These are phyloP conservation scores for Myxozyma kluyveri DNA, from an alignment of 805 yeast genomes.

Conservation along the genomic window DNA sequence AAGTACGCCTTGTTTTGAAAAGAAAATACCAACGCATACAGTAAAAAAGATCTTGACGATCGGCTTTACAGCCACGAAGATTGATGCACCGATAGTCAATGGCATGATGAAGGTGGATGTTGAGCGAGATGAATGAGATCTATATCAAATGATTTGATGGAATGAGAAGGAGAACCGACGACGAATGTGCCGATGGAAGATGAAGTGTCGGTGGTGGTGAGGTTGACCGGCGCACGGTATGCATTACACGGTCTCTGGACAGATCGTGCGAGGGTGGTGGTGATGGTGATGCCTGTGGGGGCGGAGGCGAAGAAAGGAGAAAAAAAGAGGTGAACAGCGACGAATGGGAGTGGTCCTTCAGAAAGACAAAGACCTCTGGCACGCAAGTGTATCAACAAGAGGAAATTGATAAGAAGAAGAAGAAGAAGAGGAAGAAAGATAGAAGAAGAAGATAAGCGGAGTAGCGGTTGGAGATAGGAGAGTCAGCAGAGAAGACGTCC, in stretches of 20 bases:
- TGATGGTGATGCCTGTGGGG: background rate
- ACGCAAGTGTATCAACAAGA: background rate
- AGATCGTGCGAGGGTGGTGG: background rate
- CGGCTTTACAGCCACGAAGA: slow-evolving; percentile 82
- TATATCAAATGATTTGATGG: background rate
- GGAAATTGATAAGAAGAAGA: background rate
- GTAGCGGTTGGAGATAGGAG: too few species aligned
- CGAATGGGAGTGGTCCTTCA: background rate
- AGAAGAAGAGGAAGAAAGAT: background rate
- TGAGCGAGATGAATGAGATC: background rate
- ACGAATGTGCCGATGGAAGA: background rate
- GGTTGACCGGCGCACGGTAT: background rate
- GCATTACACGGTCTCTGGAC: background rate
- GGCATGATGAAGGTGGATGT: background rate
- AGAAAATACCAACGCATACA: slow-evolving; percentile 59
- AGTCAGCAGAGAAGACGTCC: too few species aligned
- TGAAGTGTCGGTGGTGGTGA: background rate
- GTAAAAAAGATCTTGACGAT: slow-evolving; percentile 76
- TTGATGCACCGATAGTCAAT: slow-evolving; percentile 55
- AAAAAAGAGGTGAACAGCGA: background rate
- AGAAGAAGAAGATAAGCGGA: background rate
- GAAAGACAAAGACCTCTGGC: background rate
- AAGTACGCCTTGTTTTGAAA: slow-evolving; percentile 15
- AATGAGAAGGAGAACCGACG: background rate
- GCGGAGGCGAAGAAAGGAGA: background rate